phyloP scores from a whole-genome alignment of 129 eudicot genomes.

The Deinandra increscens region DNA sequence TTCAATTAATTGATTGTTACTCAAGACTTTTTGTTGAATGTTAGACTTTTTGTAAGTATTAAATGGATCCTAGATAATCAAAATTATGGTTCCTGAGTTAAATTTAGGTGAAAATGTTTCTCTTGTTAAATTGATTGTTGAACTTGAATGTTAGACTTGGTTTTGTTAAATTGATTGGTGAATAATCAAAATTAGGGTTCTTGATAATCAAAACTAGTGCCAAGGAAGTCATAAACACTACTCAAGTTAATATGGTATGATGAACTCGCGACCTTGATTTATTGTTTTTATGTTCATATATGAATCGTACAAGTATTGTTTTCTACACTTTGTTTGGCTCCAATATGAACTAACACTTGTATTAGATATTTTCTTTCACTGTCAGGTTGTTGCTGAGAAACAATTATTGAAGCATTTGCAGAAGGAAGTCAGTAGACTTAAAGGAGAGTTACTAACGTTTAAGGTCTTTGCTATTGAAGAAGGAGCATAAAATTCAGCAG shows the following conservation, averaged over 20 bases:
- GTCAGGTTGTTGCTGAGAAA: conserved; percentile 83
- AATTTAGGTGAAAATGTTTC: no score
- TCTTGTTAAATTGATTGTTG: no score
- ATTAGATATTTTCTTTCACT: not conserved
- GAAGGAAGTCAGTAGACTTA: conserved; percentile 83
- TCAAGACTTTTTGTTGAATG: no score
- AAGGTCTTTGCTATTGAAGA: conserved; percentile 64
- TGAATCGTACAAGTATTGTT: not conserved
- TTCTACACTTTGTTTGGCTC: conserved; percentile 2
- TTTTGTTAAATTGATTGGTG: no score
- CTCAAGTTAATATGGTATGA: conserved; percentile 87
- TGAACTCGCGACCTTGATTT: conserved; percentile 4
- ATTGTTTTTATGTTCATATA: not conserved
- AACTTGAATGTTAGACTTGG: no score
- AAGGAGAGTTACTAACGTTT: conserved; percentile 76
- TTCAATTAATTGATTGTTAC: no score
- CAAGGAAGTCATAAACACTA: conserved; percentile 85
- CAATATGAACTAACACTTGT: not conserved
- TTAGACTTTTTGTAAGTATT: no score
- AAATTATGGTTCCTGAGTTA: no score
- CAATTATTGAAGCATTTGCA: conserved; percentile 82
- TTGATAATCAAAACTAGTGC: no score
- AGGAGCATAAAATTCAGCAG: conserved; percentile 78
- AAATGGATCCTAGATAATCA: no score
- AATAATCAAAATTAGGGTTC: no score